A percentile compares a stretch with the other conserved stretches of the same genome.
These are phyloP conservation scores for Cytospora piceicola DNA, from an alignment of 2,329 filamentous ascomycete species.

Conservation along the genomic window DNA sequence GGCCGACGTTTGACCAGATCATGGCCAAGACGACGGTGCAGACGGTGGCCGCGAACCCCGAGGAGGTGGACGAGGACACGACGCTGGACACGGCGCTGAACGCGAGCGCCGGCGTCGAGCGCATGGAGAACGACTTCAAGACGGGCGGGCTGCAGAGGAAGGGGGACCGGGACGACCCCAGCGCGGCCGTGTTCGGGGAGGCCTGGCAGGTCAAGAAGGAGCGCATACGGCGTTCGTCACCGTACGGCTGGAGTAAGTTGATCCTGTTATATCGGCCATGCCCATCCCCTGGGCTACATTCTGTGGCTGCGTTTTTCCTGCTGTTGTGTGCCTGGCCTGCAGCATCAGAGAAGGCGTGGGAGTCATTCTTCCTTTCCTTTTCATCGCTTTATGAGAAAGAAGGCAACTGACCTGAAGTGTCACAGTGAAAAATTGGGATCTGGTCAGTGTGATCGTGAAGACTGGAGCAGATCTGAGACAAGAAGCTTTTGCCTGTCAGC, in stretches of 20 bases:
- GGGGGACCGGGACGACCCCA: slow-evolving; percentile 82
- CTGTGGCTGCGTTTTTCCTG: too few species aligned
- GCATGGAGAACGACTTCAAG: slow-evolving; percentile 90
- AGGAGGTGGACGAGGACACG: slow-evolving; percentile 60
- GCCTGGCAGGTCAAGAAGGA: slow-evolving; percentile 85
- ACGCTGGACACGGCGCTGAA: slow-evolving; percentile 60
- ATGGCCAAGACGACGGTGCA: slow-evolving; percentile 71
- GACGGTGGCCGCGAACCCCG: slow-evolving; percentile 49
- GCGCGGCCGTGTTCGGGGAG: slow-evolving; percentile 83
- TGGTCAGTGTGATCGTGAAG: slow-evolving; percentile 86
- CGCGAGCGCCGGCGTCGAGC: slow-evolving; percentile 73
- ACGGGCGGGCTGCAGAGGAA: slow-evolving; percentile 81
- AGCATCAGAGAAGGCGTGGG: background rate
- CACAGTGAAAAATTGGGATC: slow-evolving; percentile 79
- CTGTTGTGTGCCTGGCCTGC: background rate
- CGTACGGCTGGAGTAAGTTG: slow-evolving; percentile 67
- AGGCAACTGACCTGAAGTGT: slow-evolving; percentile 39
- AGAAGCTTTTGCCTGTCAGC: slow-evolving; percentile 84
- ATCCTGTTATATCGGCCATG: background rate
- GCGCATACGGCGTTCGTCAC: slow-evolving; percentile 79
- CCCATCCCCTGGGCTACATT: too few species aligned
- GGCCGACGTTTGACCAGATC: slow-evolving; percentile 80
- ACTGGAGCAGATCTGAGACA: slow-evolving; percentile 82
- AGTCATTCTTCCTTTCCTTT: background rate
- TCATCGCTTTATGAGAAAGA: background rate